phyloP scores from a whole-genome alignment of 495 filamentous ascomycete species.

The Neurospora tetrasperma region DNA sequence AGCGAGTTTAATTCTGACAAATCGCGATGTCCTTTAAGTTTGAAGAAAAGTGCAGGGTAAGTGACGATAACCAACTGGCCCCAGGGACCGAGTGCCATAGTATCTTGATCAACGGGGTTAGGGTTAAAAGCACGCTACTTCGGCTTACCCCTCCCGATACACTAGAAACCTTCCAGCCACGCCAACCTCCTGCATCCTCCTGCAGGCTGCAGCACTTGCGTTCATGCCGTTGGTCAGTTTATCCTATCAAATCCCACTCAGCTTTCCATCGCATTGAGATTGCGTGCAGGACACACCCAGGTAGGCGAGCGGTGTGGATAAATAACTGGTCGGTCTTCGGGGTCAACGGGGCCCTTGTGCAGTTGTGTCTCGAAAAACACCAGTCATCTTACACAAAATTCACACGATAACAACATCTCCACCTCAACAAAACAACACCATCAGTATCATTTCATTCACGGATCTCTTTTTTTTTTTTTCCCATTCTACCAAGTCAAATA shows the following conservation, averaged over 20 bases:
- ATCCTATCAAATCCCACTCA: neutral
- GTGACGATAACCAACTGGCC: neutral
- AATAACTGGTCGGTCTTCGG: too few relatives aligned
- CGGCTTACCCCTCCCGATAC: neutral
- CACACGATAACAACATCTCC: neutral
- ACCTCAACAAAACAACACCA: neutral
- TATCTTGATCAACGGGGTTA: neutral
- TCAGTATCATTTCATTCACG: too few relatives aligned
- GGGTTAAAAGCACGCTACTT: neutral
- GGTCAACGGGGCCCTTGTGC: neutral
- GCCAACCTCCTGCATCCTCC: neutral
- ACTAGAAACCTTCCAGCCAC: neutral
- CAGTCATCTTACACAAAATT: neutral
- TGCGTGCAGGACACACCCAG: neutral
- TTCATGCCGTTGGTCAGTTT: neutral
- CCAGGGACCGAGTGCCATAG: neutral
- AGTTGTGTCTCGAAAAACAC: neutral
- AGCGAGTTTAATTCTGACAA: neutral
- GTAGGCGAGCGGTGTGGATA: neutral
- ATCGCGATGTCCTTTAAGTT: neutral
- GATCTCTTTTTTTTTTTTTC: too few relatives aligned
- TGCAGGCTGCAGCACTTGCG: neutral
- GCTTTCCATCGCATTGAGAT: neutral
- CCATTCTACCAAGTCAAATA: too few relatives aligned
- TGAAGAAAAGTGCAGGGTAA: neutral